Conservation (phyloP, 345 rosid species). For the Zanthoxylum bungeanum region DNA sequence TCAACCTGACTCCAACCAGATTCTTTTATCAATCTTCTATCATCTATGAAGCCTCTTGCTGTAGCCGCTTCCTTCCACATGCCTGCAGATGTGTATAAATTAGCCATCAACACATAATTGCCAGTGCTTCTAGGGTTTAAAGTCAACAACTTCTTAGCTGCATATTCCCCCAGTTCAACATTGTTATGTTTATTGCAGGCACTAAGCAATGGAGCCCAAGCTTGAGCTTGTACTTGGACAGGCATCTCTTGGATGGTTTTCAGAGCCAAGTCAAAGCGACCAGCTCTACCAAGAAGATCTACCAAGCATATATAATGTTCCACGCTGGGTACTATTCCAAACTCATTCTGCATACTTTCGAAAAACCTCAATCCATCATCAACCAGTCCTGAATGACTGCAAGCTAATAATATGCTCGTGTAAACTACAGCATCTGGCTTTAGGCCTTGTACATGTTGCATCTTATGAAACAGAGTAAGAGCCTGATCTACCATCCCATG, state of each 20-base stretch:
- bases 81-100: slow-evolving; percentile 24
- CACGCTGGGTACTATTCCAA: slow-evolving; percentile 25
- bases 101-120: slow-evolving; percentile 25
- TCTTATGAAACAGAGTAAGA: slow-evolving; percentile 20
- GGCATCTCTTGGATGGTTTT: slow-evolving; percentile 16
- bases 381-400: slow-evolving; percentile 27
- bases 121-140: slow-evolving; percentile 11
- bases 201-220: slow-evolving; percentile 29
- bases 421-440: slow-evolving; percentile 23
- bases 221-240: slow-evolving; percentile 12
- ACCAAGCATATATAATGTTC: slow-evolving; percentile 32
- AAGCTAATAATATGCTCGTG: slow-evolving; percentile 26
- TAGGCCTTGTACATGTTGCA: slow-evolving; percentile 16
- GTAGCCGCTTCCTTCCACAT: slow-evolving; percentile 28
- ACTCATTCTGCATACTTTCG: slow-evolving; percentile 21
- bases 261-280: slow-evolving; percentile 25
- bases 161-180: slow-evolving; percentile 22
- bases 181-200: slow-evolving; percentile 27
- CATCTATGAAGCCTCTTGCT: slow-evolving; percentile 20
- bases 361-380: slow-evolving; percentile 23
- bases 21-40: slow-evolving; percentile 17
- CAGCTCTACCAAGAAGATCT: slow-evolving; percentile 33
- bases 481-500: slow-evolving; percentile 31
- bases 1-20: slow-evolving; percentile 28
- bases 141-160: slow-evolving; percentile 18